Percentiles rank a stretch among this genome's conserved stretches.
Conservation (phyloP, 139 green algal species). For the Chlamydomonas sphaeroides region DNA sequence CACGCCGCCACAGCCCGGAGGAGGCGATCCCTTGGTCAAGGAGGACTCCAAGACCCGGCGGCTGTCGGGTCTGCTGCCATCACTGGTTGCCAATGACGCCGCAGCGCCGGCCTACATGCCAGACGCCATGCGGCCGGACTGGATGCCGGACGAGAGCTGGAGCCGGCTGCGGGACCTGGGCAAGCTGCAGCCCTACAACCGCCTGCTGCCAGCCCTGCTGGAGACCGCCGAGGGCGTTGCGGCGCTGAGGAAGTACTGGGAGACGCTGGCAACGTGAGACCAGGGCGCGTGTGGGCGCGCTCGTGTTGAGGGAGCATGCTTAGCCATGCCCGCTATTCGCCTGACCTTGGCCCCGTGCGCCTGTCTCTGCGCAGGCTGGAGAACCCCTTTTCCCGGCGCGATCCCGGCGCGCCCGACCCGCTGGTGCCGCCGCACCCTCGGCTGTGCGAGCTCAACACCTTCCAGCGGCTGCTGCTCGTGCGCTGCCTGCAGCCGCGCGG, state of each 20-base stretch:
- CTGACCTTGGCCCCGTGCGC: too few species aligned
- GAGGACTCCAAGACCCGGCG: not conserved
- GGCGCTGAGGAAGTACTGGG: constrained; percentile 31
- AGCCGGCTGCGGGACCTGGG: constrained; percentile 52
- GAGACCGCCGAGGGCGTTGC: not conserved
- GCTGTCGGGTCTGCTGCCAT: constrained; percentile 19
- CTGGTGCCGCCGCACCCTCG: constrained; percentile 5
- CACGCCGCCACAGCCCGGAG: too few species aligned
- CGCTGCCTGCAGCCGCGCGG: constrained; percentile 52
- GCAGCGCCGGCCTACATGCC: constrained; percentile 42
- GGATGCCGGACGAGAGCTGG: constrained; percentile 50
- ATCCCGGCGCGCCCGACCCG: not conserved
- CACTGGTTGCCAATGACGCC: constrained; percentile 1
- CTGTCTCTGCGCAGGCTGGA: not conserved
- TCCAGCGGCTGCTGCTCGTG: constrained; percentile 54
- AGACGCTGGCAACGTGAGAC: constrained; percentile 8
- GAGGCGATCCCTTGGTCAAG: too few species aligned
- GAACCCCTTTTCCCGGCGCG: not conserved
- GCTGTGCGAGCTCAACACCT: constrained; percentile 41
- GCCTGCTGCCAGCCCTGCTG: constrained; percentile 45
- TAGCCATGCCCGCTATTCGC: too few species aligned
- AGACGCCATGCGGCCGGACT: constrained; percentile 33
- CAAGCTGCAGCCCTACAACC: constrained; percentile 59
- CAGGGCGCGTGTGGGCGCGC: too few species aligned
- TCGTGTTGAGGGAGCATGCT: too few species aligned